Conservation (phyloP, 148 eudicot genomes). For the Chenopodium formosanum region DNA sequence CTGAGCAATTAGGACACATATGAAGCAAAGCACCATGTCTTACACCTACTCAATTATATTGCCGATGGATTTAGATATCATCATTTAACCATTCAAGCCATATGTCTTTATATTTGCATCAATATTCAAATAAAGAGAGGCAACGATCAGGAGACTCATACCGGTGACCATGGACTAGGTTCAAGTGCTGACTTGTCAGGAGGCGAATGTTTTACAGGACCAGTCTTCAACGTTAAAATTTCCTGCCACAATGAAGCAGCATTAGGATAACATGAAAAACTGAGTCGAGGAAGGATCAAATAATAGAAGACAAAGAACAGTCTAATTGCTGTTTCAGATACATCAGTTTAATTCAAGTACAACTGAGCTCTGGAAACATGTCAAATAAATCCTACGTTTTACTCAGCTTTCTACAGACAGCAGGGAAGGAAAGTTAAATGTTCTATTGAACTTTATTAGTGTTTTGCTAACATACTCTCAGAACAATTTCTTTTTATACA, state of each 20-base stretch:
- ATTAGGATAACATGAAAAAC: not conserved
- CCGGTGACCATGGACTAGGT: conserved; percentile 99
- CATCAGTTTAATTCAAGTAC: not conserved
- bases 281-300: not conserved
- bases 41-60: not conserved
- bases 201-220: conserved; percentile 94
- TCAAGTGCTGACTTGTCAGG: conserved; percentile 68
- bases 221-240: conserved; percentile 73
- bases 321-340: not conserved
- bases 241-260: conserved; percentile 49
- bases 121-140: not conserved
- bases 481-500: no score
- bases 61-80: not conserved
- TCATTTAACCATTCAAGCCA: not conserved
- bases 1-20: not conserved
- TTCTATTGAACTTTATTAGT: no score
- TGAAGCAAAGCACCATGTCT: not conserved
- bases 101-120: not conserved
- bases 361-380: not conserved
- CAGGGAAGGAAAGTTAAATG: no score
- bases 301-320: not conserved
- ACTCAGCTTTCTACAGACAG: not conserved
- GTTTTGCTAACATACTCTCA: no score
- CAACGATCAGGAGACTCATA: conserved; percentile 34
- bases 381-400: not conserved